Conservation (phyloP, 2,329 filamentous ascomycete species). For the Epichloe bromicola region DNA sequence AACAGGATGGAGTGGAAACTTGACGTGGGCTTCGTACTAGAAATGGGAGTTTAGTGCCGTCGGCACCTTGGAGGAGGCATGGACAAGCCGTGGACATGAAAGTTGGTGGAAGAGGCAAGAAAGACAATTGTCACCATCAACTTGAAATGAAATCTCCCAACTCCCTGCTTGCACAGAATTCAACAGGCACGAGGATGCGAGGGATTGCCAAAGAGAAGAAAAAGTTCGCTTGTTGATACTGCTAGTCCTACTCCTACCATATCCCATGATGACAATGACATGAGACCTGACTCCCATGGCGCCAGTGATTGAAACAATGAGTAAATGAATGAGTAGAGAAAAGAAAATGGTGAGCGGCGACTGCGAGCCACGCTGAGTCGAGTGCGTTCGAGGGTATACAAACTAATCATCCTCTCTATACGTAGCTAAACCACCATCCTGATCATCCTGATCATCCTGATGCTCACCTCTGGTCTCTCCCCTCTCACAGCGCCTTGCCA, state of each 20-base stretch:
- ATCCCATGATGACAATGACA: neutral
- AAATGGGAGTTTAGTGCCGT: no score
- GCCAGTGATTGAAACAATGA: neutral
- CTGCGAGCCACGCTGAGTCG: neutral
- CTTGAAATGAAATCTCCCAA: no score
- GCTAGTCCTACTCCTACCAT: neutral
- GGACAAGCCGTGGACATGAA: no score
- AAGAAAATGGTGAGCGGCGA: neutral
- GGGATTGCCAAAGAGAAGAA: neutral
- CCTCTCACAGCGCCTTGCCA: slow-evolving; percentile 13
- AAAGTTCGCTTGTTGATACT: neutral
- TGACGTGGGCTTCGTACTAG: no score
- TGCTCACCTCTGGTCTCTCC: neutral
- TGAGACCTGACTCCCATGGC: neutral
- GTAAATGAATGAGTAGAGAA: neutral
- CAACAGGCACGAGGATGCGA: no score
- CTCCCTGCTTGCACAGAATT: no score
- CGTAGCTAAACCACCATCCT: neutral
- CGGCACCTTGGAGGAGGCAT: no score
- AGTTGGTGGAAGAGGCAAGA: no score
- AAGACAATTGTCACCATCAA: no score
- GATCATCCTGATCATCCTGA: neutral
- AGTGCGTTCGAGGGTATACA: slow-evolving; percentile 2
- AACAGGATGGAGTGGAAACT: no score
- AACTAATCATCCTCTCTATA: neutral